These are phyloP conservation scores for Alternaria alternata DNA, from an alignment of 2,329 filamentous ascomycete genomes.

Conservation along the genomic window DNA sequence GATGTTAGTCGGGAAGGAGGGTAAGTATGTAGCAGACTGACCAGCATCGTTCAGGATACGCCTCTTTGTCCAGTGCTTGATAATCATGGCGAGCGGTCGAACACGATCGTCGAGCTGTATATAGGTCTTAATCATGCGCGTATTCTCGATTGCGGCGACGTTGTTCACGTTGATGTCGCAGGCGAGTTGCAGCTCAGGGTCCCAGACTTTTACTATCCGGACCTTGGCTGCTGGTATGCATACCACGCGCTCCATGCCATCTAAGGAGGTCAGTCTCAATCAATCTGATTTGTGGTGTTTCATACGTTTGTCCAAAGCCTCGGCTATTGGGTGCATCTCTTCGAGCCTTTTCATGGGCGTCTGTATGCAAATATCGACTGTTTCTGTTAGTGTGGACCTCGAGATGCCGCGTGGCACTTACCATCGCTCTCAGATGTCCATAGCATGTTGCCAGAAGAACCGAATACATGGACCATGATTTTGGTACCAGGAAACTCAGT, in stretches of 20 bases:
- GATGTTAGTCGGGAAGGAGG: slow-evolving; percentile 25
- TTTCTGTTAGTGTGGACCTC: slow-evolving; percentile 31
- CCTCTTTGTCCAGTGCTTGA: slow-evolving; percentile 96
- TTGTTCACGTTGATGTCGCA: slow-evolving; percentile 99
- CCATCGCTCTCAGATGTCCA: slow-evolving; percentile 97
- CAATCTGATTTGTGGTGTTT: neutral
- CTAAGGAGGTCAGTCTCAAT: slow-evolving; percentile 60
- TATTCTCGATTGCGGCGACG: slow-evolving; percentile 92
- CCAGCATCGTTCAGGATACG: slow-evolving; percentile 96
- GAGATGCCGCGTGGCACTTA: slow-evolving; percentile 54
- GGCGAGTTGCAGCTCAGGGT: slow-evolving; percentile 85
- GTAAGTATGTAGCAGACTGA: slow-evolving; percentile 60
- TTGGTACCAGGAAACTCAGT: slow-evolving; percentile 90
- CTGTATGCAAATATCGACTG: slow-evolving; percentile 97
- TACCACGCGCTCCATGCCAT: slow-evolving; percentile 95
- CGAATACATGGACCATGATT: slow-evolving; percentile 92
- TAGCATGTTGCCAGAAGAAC: slow-evolving; percentile 94
- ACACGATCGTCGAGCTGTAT: slow-evolving; percentile 92
- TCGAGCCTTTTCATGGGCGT: slow-evolving; percentile 88
- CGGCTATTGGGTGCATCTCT: slow-evolving; percentile 88
- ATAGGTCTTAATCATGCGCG: slow-evolving; percentile 96
- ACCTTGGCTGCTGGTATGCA: slow-evolving; percentile 96
- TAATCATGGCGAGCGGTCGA: slow-evolving; percentile 90
- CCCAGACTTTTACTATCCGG: slow-evolving; percentile 98
- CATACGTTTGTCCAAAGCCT: slow-evolving; percentile 84